A percentile compares a stretch with the other conserved stretches of the same genome.
Evolutionary conservation across 1,139 yeast species (phyloP).

Genomic region (Saccharomyces uvarum): DNA sequence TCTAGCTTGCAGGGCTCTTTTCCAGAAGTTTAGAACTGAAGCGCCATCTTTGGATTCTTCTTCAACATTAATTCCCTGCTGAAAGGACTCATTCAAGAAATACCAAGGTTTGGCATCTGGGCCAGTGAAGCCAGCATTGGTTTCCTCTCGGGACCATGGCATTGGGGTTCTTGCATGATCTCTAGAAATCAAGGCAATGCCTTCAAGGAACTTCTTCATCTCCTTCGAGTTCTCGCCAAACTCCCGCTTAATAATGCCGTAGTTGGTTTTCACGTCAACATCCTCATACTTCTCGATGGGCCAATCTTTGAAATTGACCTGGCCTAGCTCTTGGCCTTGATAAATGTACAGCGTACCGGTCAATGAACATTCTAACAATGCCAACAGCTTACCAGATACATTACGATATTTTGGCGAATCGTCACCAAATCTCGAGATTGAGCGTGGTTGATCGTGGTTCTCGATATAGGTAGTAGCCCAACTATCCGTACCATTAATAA

Average conservation of each 20-base stretch:
- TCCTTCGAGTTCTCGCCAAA: neutral
- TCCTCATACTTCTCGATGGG: conserved; percentile 45
- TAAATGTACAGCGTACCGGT: conserved; percentile 52
- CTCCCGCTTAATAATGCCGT: conserved; percentile 31
- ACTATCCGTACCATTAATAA: conserved; percentile 45
- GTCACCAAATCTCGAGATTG: conserved; percentile 46
- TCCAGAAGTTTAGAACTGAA: conserved; percentile 44
- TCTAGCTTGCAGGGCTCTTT: conserved; percentile 39
- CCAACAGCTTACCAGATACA: conserved; percentile 34
- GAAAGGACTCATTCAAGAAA: conserved; percentile 44
- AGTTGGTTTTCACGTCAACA: conserved; percentile 42
- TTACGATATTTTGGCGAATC: conserved; percentile 33
- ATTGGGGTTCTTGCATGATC: neutral
- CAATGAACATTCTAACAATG: conserved; percentile 34
- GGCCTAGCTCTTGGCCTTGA: conserved; percentile 58
- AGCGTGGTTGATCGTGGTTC: conserved; percentile 54
- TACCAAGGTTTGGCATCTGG: conserved; percentile 46
- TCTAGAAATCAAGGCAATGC: neutral
- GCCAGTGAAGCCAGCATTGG: conserved; percentile 42
- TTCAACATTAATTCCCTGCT: conserved; percentile 41
- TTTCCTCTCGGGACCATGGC: conserved; percentile 20
- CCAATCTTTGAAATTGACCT: conserved; percentile 47
- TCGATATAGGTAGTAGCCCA: conserved; percentile 52
- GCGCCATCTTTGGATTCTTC: conserved; percentile 35
- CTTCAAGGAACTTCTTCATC: neutral